Conservation (phyloP, 2,329 filamentous ascomycete genomes). For the Fusarium nurragi region DNA sequence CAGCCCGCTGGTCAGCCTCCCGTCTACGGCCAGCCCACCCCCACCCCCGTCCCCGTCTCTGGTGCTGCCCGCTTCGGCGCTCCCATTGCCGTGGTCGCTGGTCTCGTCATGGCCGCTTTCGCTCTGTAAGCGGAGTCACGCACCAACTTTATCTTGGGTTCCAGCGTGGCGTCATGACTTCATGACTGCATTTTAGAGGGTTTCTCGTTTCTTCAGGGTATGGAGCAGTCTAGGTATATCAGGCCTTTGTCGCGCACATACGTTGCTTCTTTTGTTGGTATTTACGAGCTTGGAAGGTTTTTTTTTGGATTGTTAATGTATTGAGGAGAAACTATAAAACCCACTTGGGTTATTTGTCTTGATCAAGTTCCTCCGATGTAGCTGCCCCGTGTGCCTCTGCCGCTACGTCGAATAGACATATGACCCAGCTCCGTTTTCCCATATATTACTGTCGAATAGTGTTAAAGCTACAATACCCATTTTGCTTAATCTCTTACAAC, state of each 20-base stretch:
- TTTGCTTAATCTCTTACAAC: not conserved
- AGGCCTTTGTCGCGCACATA: conserved; percentile 45
- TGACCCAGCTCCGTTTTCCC: conserved; percentile 31
- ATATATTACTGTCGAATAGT: conserved; percentile 12
- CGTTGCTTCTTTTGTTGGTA: conserved; percentile 42
- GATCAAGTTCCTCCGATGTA: conserved; percentile 41
- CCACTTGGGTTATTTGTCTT: conserved; percentile 44
- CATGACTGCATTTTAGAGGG: conserved; percentile 47
- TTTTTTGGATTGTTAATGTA: conserved; percentile 47
- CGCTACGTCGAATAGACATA: conserved; percentile 46
- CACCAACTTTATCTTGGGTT: conserved; percentile 35
- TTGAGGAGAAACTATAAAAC: conserved; percentile 44
- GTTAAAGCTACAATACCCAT: conserved; percentile 33
- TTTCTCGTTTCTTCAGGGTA: conserved; percentile 41
- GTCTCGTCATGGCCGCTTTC: conserved; percentile 54
- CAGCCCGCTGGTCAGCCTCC: conserved; percentile 30
- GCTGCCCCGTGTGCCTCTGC: conserved; percentile 40
- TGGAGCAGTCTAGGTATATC: conserved; percentile 41
- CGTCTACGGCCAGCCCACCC: conserved; percentile 35
- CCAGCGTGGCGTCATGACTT: conserved; percentile 43
- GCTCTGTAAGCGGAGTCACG: conserved; percentile 53
- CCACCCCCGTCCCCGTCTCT: conserved; percentile 41
- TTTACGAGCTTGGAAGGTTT: conserved; percentile 42
- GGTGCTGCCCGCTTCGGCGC: conserved; percentile 49
- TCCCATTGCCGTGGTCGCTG: conserved; percentile 52